These are phyloP conservation scores for Penicillium sp. DNA, from an alignment of 2,329 filamentous ascomycete species.

Conservation along the genomic window DNA sequence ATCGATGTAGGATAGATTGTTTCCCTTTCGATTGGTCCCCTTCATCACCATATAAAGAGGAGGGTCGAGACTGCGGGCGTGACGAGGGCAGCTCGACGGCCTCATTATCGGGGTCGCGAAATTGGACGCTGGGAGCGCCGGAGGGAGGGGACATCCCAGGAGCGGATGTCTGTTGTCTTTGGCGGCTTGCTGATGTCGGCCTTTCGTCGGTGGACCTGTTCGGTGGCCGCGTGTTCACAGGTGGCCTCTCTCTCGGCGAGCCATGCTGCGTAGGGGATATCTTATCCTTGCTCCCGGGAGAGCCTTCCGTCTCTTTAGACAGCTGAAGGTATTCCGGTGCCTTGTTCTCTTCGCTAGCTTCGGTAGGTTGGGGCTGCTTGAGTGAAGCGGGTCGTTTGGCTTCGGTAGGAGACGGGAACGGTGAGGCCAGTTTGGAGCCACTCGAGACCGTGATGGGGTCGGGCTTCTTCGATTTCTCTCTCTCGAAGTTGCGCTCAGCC, in stretches of 20 bases:
- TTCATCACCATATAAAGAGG: constrained; percentile 63
- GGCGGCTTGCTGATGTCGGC: constrained; percentile 19
- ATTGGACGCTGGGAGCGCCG: constrained; percentile 70
- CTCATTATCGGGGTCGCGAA: constrained; percentile 57
- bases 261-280: constrained; percentile 16
- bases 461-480: constrained; percentile 18
- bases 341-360: constrained; percentile 12
- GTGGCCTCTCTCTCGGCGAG: constrained; percentile 19
- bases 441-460: constrained; percentile 21
- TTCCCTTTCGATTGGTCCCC: constrained; percentile 60
- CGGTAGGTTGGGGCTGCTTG: constrained; percentile 15
- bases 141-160: constrained; percentile 38
- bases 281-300: constrained; percentile 13
- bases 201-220: constrained; percentile 26
- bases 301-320: constrained; percentile 4
- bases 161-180: constrained; percentile 25
- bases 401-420: constrained; percentile 31
- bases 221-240: constrained; percentile 25
- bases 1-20: constrained; percentile 71
- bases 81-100: constrained; percentile 53
- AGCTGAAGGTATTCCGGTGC: neutral
- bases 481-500: constrained; percentile 16
- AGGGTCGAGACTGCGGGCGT: constrained; percentile 60
- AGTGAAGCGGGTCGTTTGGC: constrained; percentile 19
- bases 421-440: constrained; percentile 25